Evolutionary conservation across 768 basidiomycete species (phyloP).

Genomic region (Hydnum rufescens): DNA sequence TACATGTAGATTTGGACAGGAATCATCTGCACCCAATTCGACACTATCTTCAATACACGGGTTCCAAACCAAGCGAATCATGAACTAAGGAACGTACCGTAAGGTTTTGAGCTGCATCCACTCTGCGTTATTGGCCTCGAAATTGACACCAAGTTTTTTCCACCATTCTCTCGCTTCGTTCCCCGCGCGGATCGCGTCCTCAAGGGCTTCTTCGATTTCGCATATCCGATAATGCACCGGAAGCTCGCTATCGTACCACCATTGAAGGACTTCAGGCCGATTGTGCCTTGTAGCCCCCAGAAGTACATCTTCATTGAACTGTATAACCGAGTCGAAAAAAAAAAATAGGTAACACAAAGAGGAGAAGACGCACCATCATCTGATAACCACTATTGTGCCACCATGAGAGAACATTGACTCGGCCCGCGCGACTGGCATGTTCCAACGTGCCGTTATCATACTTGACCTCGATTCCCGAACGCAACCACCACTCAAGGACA

Average conservation of each 20-base stretch:
- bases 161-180: conserved; percentile 62
- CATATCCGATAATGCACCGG: conserved; percentile 76
- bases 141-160: conserved; percentile 62
- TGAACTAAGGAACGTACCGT: no score
- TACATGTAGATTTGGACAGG: no score
- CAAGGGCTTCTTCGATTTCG: conserved; percentile 79
- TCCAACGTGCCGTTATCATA: conserved; percentile 61
- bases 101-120: conserved; percentile 62
- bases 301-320: conserved; percentile 60
- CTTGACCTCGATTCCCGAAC: conserved; percentile 55
- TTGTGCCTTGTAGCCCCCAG: conserved; percentile 67
- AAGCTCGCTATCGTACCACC: conserved; percentile 70
- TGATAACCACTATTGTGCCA: conserved; percentile 64
- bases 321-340: not conserved
- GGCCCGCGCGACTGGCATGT: conserved; percentile 62
- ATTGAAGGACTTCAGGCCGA: conserved; percentile 61
- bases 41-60: no score
- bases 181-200: conserved; percentile 71
- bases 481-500: conserved; percentile 72
- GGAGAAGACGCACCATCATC: conserved; percentile 21
- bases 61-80: no score
- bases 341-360: not conserved
- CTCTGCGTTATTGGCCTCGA: conserved; percentile 65
- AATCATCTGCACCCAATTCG: no score
- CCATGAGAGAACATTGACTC: conserved; percentile 64